Base-by-base conservation (phyloP, 257 asterid genomes). In the Solanum appendiculatum region DNA sequence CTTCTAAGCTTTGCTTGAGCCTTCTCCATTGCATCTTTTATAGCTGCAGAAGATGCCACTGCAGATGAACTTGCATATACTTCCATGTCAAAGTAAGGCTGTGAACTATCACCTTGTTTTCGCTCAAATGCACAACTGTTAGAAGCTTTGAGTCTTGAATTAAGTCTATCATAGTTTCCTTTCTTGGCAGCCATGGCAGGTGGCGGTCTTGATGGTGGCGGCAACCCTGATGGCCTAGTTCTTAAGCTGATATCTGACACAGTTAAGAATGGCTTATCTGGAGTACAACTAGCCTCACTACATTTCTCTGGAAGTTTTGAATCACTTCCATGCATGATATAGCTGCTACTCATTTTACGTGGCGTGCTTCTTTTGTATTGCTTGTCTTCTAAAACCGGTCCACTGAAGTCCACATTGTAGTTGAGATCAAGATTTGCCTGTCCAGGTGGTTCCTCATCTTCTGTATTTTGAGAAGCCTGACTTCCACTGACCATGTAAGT, bases 171-270 rank as follows among this genome's bases (percentile, higher is more conserved):
- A 56, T 68, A 33, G 37, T 68, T 91, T 80, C 91, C 89, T 72
- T 88, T 93, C 86, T 88, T 89, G 82, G 83, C 90, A 88, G 88
- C 91, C 83, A 92, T 92, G 58, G 87, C 91, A 73, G 99, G 98
- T 12, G 98, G 98, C 37, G 97, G 96, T 89, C 99, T 96, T 82
- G 98, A 91, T 88, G 99, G 99, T 82, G 98, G 98, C 15, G 99
- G 98, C 91, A 96, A 87, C 64, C 85, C 88, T 85, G 98, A 95
- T 81, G 98, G 99, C 88, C 90, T 93, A 82, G 99, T 96, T 87
- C 90, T 93, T 86, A 96, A 95, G 89, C 93, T 94, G 92, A 96
- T 92, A 87, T 95, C 97, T 85, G 93, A 91, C 37, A 96, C 92
- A 36, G 94, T 91, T 64, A 95, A 85, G 90, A 93, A 94, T 80